These are phyloP conservation scores for Escovopsis sp. DNA, from an alignment of 2,329 filamentous ascomycete genomes.

Conservation along the genomic window DNA sequence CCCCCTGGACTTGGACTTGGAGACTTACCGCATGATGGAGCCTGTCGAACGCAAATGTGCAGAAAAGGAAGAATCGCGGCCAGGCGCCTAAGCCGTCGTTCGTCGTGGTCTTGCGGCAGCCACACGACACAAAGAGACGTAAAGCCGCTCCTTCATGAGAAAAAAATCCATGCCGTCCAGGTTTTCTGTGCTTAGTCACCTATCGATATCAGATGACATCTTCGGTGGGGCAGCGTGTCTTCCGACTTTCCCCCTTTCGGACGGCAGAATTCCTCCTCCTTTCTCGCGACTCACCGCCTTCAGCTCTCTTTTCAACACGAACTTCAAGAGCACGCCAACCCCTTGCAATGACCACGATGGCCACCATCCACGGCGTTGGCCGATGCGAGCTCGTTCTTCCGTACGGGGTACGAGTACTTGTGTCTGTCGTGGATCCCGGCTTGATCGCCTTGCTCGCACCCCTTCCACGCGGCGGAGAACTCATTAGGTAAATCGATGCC, in stretches of 20 bases:
- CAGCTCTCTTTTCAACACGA: no score
- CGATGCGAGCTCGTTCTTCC: no score
- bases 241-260: neutral
- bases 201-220: constrained; percentile 3
- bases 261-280: neutral
- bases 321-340: no score
- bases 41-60: constrained; percentile 3
- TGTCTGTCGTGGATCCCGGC: no score
- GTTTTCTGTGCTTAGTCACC: constrained; percentile 6
- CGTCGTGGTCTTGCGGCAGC: constrained; percentile 1
- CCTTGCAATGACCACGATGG: no score
- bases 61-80: neutral
- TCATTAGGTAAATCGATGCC: no score
- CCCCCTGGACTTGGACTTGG: neutral
- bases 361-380: no score
- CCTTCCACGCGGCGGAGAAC: no score
- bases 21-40: constrained; percentile 4
- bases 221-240: neutral
- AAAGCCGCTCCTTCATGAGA: no score
- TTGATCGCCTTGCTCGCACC: no score
- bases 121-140: neutral
- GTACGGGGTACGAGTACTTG: no score
- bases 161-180: constrained; percentile 1
- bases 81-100: constrained; percentile 1
- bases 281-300: no score